Conservation (phyloP, 2,329 filamentous ascomycete species). For the Aspergillus terreus region DNA sequence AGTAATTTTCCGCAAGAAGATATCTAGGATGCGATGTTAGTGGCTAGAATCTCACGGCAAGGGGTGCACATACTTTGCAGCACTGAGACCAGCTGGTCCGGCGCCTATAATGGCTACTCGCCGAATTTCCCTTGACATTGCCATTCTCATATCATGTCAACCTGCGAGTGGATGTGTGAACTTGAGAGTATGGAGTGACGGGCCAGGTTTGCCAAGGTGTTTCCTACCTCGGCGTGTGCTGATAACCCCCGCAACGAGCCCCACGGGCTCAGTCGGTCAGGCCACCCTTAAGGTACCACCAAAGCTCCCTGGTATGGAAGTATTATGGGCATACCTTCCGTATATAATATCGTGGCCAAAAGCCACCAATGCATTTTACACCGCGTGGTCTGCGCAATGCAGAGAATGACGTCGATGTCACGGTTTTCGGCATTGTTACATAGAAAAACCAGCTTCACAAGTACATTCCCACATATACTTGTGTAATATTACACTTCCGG, state of each 20-base stretch:
- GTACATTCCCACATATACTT: too few relatives aligned
- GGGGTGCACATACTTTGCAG: conserved; percentile 58
- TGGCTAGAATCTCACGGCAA: not conserved
- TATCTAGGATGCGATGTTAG: conserved; percentile 49
- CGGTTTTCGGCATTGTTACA: conserved; percentile 1
- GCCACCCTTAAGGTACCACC: too few relatives aligned
- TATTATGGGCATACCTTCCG: too few relatives aligned
- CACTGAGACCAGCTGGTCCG: conserved; percentile 72
- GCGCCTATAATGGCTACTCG: conserved; percentile 75
- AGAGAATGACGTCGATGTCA: not conserved
- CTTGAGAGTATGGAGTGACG: too few relatives aligned
- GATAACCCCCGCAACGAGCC: too few relatives aligned
- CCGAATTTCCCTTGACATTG: conserved; percentile 21
- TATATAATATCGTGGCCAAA: too few relatives aligned
- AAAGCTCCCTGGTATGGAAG: too few relatives aligned
- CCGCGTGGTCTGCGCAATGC: too few relatives aligned
- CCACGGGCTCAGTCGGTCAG: too few relatives aligned
- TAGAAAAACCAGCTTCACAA: not conserved
- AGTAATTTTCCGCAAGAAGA: conserved; percentile 66
- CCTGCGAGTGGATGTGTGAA: not conserved
- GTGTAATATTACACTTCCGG: conserved; percentile 14
- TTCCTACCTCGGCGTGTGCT: too few relatives aligned
- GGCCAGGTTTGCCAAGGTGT: not conserved
- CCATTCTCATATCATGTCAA: conserved; percentile 12
- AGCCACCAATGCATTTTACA: too few relatives aligned